Evolutionary conservation across 2,329 filamentous ascomycete species (phyloP), one percentile per base, ranked within the genome.

Genomic region (Botrytis medusae): DNA sequence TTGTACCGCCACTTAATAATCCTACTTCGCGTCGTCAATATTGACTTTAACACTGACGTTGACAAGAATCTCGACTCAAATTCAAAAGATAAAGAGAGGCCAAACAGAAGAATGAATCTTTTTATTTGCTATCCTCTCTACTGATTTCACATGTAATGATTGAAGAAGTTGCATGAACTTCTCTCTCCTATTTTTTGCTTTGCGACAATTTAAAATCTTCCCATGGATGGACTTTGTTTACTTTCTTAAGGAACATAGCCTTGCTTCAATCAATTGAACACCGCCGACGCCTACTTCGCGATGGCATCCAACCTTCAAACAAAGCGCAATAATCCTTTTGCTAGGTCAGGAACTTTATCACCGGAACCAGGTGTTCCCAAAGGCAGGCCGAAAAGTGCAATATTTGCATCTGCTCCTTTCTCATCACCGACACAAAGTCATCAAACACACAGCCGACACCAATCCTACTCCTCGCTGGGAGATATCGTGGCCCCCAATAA

Each of bases 271-370:
- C 59, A 74, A 67, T 69, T 61, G 71, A 60, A 44, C 73, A 46
- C 72, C 74, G 72, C 77, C 72, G 74, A 76, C 63, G 74, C 59
- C 72, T 75, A 76, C 63, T 75, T 54, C 80, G 85, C 84, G 72
- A 87, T 87, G 81, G 85, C 87, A 75, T 85, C 87, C 79, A 89
- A 86, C 82, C 88, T 89, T 82, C 89, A 91, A 78, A 88, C 91
- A 81, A 93, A 91, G 85, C 91, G 94, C 79, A 92, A 90, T 81
- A 95, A 93, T 83, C 92, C 93, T 25, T 97, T 97, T 81, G 86
- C 87, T 74, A 89, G 93, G 80, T 89, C 90, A 71, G 84, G 87
- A 62, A 91, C 92, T 25, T 87, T 91, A 34, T 92, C 93, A 46
- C 88, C 92, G 60, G 87, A 85, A 68, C 86, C 89, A 51, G 84